phyloP scores from a whole-genome alignment of 2,329 filamentous ascomycete genomes.

The Diaporthe sp. region DNA sequence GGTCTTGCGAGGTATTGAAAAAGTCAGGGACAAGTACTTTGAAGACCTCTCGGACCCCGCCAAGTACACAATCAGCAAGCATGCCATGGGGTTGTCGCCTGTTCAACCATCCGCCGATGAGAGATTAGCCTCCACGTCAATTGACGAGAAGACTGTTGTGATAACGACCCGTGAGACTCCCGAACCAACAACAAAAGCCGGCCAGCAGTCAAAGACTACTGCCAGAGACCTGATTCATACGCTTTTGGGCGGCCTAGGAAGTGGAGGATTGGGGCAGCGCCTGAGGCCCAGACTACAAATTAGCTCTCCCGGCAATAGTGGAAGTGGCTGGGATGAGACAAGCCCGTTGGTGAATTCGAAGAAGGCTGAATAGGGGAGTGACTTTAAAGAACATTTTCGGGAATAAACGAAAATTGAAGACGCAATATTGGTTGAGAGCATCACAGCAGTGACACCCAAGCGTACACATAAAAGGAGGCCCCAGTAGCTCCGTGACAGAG shows the following conservation, averaged over 20 bases:
- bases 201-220: not conserved
- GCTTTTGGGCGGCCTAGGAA: not conserved
- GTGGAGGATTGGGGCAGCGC: not conserved
- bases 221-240: not conserved
- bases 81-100: not conserved
- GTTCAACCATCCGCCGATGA: not conserved
- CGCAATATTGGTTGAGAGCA: too few species aligned
- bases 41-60: not conserved
- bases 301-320: not conserved
- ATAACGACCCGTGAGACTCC: not conserved
- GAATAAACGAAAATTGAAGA: too few species aligned
- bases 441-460: too few species aligned
- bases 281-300: not conserved
- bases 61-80: not conserved
- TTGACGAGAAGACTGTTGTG: not conserved
- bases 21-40: not conserved
- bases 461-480: too few species aligned
- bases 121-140: not conserved
- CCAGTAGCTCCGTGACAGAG: too few species aligned
- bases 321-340: not conserved
- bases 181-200: not conserved
- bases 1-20: not conserved
- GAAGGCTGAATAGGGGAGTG: too few species aligned
- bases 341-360: not conserved
- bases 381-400: too few species aligned